Conservation (phyloP, 768 basidiomycete genomes). For the Coprinopsis marcescibilis region DNA sequence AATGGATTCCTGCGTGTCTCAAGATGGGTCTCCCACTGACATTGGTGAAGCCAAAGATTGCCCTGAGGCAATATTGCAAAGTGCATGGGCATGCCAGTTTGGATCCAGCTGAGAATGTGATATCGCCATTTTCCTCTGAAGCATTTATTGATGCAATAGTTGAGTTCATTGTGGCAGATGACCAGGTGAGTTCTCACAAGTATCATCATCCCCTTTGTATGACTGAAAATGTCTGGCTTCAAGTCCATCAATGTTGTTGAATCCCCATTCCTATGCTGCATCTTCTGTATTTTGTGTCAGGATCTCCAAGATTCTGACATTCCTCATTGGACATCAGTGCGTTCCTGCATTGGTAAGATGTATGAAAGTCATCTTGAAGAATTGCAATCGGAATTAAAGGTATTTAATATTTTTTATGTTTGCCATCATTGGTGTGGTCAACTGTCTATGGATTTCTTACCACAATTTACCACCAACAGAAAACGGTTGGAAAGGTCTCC, state of each 20-base stretch:
- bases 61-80: no score
- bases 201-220: neutral
- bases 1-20: no score
- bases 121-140: slow-evolving; percentile 14
- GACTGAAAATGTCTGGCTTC: neutral
- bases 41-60: no score
- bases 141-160: slow-evolving; percentile 17
- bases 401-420: slow-evolving; percentile 15
- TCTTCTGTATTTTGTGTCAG: slow-evolving; percentile 23
- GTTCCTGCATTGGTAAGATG: slow-evolving; percentile 20
- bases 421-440: neutral
- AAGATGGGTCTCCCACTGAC: no score
- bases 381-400: slow-evolving; percentile 20
- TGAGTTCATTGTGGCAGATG: slow-evolving; percentile 21
- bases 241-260: slow-evolving; percentile 35
- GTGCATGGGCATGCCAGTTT: neutral
- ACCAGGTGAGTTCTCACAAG: slow-evolving; percentile 26
- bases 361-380: slow-evolving; percentile 17
- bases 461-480: slow-evolving; percentile 15
- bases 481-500: slow-evolving; percentile 21
- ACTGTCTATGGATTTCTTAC: no score
- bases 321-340: slow-evolving; percentile 28
- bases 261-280: slow-evolving; percentile 23
- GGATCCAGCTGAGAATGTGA: neutral
- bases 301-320: slow-evolving; percentile 23